A percentile compares a stretch with the other conserved stretches of the same genome.
phyloP scores from a whole-genome alignment of 148 eudicot genomes.

The Nyssa sinensis region DNA sequence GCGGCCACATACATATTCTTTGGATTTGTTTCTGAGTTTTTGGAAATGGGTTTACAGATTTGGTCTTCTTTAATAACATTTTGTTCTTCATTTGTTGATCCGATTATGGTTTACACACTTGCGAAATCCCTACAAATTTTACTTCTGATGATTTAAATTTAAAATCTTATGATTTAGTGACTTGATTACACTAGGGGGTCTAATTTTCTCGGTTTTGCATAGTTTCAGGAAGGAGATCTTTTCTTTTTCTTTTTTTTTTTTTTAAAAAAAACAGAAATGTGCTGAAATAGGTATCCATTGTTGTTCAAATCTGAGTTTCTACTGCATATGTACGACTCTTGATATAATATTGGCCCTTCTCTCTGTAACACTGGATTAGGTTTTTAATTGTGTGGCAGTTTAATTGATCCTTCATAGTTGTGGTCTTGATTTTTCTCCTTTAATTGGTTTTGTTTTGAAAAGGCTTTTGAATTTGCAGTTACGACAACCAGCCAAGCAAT shows the following conservation, averaged over 20 bases:
- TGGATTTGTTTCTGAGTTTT: background rate
- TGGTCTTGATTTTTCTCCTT: background rate
- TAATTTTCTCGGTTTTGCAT: background rate
- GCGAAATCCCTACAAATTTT: background rate
- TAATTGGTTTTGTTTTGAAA: background rate
- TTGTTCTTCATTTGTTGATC: background rate
- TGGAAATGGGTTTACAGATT: background rate
- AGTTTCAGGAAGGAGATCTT: background rate
- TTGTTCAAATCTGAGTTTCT: background rate
- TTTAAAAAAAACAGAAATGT: background rate
- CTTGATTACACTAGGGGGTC: background rate
- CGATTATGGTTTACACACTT: too few species aligned
- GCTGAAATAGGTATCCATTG: background rate
- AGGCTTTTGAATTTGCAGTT: slow-evolving; percentile 29
- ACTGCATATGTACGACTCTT: background rate
- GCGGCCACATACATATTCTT: too few species aligned
- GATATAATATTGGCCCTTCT: background rate
- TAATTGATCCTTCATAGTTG: background rate
- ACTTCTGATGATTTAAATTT: background rate
- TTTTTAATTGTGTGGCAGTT: slow-evolving; percentile 6
- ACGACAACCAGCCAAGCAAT: slow-evolving; percentile 48
- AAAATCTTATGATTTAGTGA: background rate
- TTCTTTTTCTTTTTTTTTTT: too few species aligned
- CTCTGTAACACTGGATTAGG: background rate
- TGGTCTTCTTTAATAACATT: slow-evolving; percentile 1